These are phyloP conservation scores for Pyrenophora graminea DNA, from an alignment of 2,329 filamentous ascomycete species.

Conservation along the genomic window DNA sequence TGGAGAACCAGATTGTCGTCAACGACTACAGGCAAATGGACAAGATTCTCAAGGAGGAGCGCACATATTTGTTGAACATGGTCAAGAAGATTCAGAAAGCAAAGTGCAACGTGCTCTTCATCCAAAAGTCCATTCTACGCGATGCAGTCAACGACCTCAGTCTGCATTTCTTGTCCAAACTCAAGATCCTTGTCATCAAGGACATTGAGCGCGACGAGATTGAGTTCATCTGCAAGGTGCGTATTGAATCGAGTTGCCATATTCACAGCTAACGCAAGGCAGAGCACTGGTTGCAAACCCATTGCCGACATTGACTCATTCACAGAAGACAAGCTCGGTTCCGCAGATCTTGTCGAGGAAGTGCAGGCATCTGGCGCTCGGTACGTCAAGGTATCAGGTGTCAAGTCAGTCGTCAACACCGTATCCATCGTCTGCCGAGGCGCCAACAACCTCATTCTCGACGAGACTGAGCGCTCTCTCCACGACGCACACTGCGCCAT, in stretches of 20 bases:
- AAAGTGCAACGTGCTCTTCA: constrained; percentile 97
- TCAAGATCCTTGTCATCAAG: constrained; percentile 94
- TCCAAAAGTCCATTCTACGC: constrained; percentile 97
- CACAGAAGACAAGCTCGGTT: constrained; percentile 95
- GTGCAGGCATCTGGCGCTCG: constrained; percentile 83
- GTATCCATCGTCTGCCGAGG: constrained; percentile 93
- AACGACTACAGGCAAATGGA: constrained; percentile 99
- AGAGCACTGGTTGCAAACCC: constrained; percentile 94
- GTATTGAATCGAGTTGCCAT: constrained; percentile 20
- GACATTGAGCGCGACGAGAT: constrained; percentile 99
- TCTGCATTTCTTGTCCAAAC: constrained; percentile 94
- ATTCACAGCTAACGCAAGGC: constrained; percentile 5
- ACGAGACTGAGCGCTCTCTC: constrained; percentile 94
- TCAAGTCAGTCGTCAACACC: constrained; percentile 80
- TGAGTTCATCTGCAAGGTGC: constrained; percentile 91
- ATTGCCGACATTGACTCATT: constrained; percentile 98
- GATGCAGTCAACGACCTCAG: constrained; percentile 98
- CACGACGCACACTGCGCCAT: constrained; percentile 98
- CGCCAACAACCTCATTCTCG: constrained; percentile 90
- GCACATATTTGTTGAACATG: constrained; percentile 96
- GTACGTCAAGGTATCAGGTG: constrained; percentile 93
- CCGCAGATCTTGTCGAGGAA: constrained; percentile 92
- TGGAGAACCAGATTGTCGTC: constrained; percentile 99
- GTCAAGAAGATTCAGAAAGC: constrained; percentile 99
- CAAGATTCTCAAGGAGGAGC: constrained; percentile 99